Evolutionary conservation across 2,329 filamentous ascomycete species (phyloP).

Genomic region (Calonectria honghensis): DNA sequence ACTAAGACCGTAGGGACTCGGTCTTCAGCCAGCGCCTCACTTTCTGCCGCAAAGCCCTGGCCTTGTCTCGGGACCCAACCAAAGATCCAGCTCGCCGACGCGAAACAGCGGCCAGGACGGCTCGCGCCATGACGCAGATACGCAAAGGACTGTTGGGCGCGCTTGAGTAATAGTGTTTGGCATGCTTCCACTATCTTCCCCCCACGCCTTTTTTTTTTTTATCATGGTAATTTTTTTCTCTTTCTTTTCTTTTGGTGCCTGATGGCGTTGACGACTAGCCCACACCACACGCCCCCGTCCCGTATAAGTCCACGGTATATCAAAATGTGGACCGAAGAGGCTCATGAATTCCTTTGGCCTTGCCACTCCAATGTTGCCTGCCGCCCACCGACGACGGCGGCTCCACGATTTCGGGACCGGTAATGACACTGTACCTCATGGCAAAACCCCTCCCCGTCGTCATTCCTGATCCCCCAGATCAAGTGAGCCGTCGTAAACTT

Average conservation of each 20-base stretch:
- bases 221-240: neutral
- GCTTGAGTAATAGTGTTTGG: conserved; percentile 15
- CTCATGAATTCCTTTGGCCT: conserved; percentile 19
- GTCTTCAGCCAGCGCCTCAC: conserved; percentile 45
- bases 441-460: conserved; percentile 13
- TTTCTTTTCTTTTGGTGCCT: conserved; percentile 43
- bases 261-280: conserved; percentile 37
- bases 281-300: conserved; percentile 28
- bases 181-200: conserved; percentile 39
- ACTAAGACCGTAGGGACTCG: conserved; percentile 28
- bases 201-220: conserved; percentile 23
- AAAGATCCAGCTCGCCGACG: conserved; percentile 5
- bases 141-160: neutral
- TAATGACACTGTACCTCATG: conserved; percentile 27
- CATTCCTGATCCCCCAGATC: neutral
- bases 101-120: conserved; percentile 16
- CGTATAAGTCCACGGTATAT: conserved; percentile 17
- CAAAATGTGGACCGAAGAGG: conserved; percentile 33
- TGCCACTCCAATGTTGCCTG: conserved; percentile 34
- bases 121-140: conserved; percentile 10
- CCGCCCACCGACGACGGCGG: conserved; percentile 18
- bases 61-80: conserved; percentile 25
- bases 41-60: conserved; percentile 38
- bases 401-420: conserved; percentile 34
- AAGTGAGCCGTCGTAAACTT: conserved; percentile 20